Evolutionary conservation across 2,329 filamentous ascomycete genomes (phyloP).

Genomic region (Fusarium sp.): DNA sequence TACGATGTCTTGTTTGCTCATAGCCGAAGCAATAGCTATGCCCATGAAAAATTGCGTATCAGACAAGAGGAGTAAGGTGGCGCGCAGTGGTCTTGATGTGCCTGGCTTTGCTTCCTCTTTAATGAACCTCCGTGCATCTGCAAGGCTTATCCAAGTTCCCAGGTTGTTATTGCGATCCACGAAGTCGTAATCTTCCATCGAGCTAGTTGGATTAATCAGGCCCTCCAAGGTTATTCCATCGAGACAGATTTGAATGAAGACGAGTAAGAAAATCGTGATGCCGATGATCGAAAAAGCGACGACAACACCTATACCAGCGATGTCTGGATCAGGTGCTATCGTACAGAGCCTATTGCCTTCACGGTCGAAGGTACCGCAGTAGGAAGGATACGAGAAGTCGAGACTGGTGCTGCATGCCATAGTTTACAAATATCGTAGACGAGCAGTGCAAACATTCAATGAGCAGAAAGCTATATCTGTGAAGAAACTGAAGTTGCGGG

Average conservation of each 20-base stretch:
- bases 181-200: neutral
- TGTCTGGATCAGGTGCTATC: slow-evolving; percentile 45
- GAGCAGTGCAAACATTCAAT: no score
- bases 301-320: slow-evolving; percentile 1
- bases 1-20: neutral
- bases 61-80: neutral
- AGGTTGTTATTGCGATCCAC: accelerated
- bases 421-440: no score
- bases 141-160: neutral
- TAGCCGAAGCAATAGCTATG: neutral
- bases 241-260: neutral
- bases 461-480: no score
- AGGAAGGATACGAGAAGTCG: neutral
- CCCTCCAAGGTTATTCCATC: neutral
- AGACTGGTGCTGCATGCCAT: neutral
- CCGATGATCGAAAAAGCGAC: neutral
- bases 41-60: neutral
- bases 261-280: neutral
- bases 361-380: neutral
- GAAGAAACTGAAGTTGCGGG: no score
- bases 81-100: neutral
- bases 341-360: neutral
- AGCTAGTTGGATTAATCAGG: neutral
- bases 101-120: neutral
- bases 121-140: neutral